Percentiles rank a stretch among this genome's conserved stretches.
These are phyloP conservation scores for Odonthalia washingtoniensis DNA, from an alignment of 31 red algal species.

Conservation along the genomic window DNA sequence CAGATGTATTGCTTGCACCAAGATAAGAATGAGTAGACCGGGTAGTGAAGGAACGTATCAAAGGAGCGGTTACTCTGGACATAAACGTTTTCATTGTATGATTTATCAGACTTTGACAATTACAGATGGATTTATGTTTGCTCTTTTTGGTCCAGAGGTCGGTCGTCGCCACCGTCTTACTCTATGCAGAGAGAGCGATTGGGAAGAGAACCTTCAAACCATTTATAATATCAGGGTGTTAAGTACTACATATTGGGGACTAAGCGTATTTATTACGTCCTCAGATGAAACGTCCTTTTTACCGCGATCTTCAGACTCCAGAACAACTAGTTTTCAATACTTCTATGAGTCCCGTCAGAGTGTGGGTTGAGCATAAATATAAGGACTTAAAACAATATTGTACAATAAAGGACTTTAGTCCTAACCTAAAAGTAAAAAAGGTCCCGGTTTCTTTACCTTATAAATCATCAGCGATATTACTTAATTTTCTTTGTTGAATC, in stretches of 20 bases:
- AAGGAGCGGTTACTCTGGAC: background rate
- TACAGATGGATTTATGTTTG: background rate
- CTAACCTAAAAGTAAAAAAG: constrained; percentile 8
- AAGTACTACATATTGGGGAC: too few relatives aligned
- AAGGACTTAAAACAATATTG: too few relatives aligned
- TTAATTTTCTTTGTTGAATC: too few relatives aligned
- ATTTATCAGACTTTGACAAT: constrained; percentile 27
- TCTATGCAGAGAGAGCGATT: too few relatives aligned
- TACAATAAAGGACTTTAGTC: constrained; percentile 9
- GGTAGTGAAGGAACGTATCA: background rate
- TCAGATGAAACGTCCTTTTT: constrained; percentile 7
- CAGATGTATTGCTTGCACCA: constrained; percentile 18
- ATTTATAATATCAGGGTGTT: too few relatives aligned
- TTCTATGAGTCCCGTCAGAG: constrained; percentile 5
- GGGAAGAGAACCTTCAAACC: too few relatives aligned
- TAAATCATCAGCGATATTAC: too few relatives aligned
- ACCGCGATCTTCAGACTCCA: background rate
- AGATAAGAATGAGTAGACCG: constrained; percentile 12
- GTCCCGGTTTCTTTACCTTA: constrained; percentile 9
- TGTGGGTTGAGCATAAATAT: constrained; percentile 30
- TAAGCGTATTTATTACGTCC: too few relatives aligned
- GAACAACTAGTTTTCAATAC: background rate
- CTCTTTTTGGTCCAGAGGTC: background rate
- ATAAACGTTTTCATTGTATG: constrained; percentile 7
- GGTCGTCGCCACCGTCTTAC: too few relatives aligned